These are phyloP conservation scores for Trichophyton mentagrophytes DNA, from an alignment of 2,329 filamentous ascomycete species.

Conservation along the genomic window DNA sequence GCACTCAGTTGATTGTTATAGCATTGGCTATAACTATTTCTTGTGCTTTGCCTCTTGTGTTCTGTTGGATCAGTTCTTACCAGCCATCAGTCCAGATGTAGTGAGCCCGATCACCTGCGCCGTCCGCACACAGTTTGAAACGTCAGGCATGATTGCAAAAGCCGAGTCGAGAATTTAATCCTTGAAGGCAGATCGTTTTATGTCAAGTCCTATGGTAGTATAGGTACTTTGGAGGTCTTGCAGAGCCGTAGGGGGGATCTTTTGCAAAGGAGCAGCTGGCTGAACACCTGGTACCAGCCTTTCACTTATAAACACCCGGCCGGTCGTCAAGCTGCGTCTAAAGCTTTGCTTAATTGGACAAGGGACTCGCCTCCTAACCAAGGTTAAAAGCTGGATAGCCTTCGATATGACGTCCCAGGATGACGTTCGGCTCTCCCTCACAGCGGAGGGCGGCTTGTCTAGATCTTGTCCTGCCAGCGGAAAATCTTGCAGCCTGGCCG, in stretches of 20 bases:
- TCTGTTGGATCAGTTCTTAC: conserved; percentile 5
- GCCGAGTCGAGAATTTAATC: neutral
- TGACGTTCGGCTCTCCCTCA: neutral
- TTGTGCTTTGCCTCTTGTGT: neutral
- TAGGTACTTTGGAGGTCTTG: neutral
- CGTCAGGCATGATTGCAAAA: neutral
- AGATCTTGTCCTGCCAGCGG: neutral
- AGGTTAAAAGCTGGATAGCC: neutral
- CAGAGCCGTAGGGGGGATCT: neutral
- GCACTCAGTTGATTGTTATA: too few species aligned
- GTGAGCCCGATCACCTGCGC: conserved; percentile 12
- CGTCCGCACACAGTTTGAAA: conserved; percentile 6
- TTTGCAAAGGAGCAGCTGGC: neutral
- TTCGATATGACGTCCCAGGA: neutral
- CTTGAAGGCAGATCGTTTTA: neutral
- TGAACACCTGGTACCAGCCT: neutral
- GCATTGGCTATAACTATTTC: too few species aligned
- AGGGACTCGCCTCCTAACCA: neutral
- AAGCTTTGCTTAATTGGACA: neutral
- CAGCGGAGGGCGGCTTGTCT: neutral
- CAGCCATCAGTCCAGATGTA: conserved; percentile 9
- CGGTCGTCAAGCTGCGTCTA: neutral
- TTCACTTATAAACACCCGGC: neutral
- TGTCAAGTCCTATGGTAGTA: neutral
- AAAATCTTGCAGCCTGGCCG: neutral